A percentile compares a stretch with the other conserved stretches of the same genome.
These are phyloP conservation scores for Calonectria multiphialidica DNA, from an alignment of 2,329 filamentous ascomycete species.

Conservation along the genomic window DNA sequence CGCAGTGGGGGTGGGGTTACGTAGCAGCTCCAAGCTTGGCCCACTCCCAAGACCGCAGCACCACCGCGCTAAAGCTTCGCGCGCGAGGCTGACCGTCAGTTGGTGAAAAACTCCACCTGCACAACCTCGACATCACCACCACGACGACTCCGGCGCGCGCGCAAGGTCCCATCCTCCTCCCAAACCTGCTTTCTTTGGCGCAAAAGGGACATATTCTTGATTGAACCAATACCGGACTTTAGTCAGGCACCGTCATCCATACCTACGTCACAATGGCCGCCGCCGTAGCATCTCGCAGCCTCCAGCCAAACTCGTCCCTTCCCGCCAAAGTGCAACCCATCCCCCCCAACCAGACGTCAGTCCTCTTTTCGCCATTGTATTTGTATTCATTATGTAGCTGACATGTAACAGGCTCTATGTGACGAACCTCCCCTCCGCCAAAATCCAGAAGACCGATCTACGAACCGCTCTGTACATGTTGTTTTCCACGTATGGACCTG, in stretches of 20 bases:
- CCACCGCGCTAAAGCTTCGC: conserved; percentile 23
- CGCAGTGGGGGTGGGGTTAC: conserved; percentile 43
- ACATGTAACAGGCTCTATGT: conserved; percentile 79
- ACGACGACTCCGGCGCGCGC: conserved; percentile 25
- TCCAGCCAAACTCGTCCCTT: conserved; percentile 56
- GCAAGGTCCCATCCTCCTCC: conserved; percentile 9
- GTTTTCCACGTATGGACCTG: conserved; percentile 92
- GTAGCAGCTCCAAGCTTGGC: conserved; percentile 45
- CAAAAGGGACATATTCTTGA: background rate
- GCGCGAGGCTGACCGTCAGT: conserved; percentile 38
- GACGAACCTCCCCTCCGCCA: conserved; percentile 85
- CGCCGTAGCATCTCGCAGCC: conserved; percentile 51
- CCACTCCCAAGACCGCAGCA: conserved; percentile 30
- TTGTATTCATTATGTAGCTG: conserved; percentile 9
- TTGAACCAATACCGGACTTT: background rate
- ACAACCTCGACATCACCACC: conserved; percentile 32
- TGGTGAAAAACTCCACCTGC: conserved; percentile 45
- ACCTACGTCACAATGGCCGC: conserved; percentile 48
- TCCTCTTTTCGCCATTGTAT: conserved; percentile 34
- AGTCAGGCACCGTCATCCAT: background rate
- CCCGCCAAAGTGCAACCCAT: conserved; percentile 66
- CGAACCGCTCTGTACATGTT: conserved; percentile 91
- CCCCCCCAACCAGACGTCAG: conserved; percentile 82
- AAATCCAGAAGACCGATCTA: conserved; percentile 90
- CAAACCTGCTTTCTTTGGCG: conserved; percentile 12